Conservation (phyloP, 129 eudicot species). For the Centella asiatica region DNA sequence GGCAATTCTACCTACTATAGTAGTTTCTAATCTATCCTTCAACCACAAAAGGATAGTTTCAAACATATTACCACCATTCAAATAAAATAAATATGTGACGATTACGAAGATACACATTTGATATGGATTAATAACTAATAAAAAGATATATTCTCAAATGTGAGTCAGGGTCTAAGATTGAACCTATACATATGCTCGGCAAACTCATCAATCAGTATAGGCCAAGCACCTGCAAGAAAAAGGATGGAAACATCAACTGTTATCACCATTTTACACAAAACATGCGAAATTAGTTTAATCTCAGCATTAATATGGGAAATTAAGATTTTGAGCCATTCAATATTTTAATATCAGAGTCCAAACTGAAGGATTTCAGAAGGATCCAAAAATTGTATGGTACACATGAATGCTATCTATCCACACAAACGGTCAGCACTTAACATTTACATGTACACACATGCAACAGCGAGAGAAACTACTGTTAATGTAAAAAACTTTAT, state of each 20-base stretch:
- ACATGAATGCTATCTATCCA: no score
- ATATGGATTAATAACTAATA: neutral
- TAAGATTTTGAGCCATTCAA: neutral
- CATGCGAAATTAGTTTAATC: no score
- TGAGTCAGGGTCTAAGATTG: conserved; percentile 8
- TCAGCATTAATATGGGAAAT: neutral
- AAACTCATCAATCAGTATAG: conserved; percentile 77
- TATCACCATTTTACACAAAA: no score
- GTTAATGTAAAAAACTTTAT: no score
- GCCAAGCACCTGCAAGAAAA: conserved; percentile 85
- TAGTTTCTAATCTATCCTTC: neutral
- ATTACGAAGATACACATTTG: neutral
- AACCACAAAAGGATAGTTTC: neutral
- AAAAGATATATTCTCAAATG: neutral
- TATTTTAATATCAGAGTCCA: neutral
- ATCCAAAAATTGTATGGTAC: no score
- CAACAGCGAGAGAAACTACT: no score
- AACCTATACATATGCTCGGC: conserved; percentile 95
- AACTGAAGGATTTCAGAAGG: neutral
- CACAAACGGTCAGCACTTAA: no score
- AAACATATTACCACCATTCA: neutral
- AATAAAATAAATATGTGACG: neutral
- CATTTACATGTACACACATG: no score
- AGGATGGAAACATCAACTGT: no score
- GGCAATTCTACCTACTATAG: neutral